Evolutionary conservation across 2,329 filamentous ascomycete genomes (phyloP).

Genomic region (Colletotrichum falcatum): DNA sequence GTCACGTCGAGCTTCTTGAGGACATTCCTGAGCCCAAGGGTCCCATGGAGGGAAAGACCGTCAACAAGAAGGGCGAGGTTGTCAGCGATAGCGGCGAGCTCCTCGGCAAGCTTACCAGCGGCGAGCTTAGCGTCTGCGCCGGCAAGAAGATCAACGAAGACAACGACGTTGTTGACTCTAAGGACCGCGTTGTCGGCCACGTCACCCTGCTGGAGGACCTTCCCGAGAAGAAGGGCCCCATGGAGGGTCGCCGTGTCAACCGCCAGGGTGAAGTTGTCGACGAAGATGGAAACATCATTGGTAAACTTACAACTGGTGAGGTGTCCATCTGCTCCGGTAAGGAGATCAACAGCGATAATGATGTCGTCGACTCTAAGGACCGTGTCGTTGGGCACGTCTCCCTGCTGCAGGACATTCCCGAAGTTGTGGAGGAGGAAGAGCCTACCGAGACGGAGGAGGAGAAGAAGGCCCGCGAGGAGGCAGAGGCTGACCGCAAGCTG

Average conservation of each 20-base stretch:
- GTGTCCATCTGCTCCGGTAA: slow-evolving; percentile 73
- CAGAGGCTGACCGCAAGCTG: slow-evolving; percentile 78
- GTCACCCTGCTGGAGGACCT: slow-evolving; percentile 74
- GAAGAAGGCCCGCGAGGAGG: slow-evolving; percentile 65
- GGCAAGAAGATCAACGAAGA: slow-evolving; percentile 79
- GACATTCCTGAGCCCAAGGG: slow-evolving; percentile 65
- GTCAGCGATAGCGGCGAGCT: slow-evolving; percentile 69
- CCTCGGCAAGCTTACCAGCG: slow-evolving; percentile 76
- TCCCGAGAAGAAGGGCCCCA: slow-evolving; percentile 62
- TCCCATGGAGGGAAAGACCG: slow-evolving; percentile 64
- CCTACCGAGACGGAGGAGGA: slow-evolving; percentile 55
- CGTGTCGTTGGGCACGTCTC: slow-evolving; percentile 75
- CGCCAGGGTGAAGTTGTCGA: slow-evolving; percentile 70
- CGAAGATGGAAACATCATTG: slow-evolving; percentile 70
- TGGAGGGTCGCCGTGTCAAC: slow-evolving; percentile 68
- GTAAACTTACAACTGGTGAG: slow-evolving; percentile 76
- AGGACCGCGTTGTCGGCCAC: slow-evolving; percentile 75
- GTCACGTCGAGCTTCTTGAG: slow-evolving; percentile 75
- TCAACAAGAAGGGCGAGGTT: slow-evolving; percentile 72
- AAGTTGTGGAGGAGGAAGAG: slow-evolving; percentile 68
- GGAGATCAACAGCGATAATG: slow-evolving; percentile 77
- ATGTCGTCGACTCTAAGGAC: slow-evolving; percentile 77
- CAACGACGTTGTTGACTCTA: slow-evolving; percentile 77
- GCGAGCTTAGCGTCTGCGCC: slow-evolving; percentile 71
- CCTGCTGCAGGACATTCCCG: slow-evolving; percentile 70